phyloP scores from a whole-genome alignment of 305 asterid species.

The Ajuga reptans region DNA sequence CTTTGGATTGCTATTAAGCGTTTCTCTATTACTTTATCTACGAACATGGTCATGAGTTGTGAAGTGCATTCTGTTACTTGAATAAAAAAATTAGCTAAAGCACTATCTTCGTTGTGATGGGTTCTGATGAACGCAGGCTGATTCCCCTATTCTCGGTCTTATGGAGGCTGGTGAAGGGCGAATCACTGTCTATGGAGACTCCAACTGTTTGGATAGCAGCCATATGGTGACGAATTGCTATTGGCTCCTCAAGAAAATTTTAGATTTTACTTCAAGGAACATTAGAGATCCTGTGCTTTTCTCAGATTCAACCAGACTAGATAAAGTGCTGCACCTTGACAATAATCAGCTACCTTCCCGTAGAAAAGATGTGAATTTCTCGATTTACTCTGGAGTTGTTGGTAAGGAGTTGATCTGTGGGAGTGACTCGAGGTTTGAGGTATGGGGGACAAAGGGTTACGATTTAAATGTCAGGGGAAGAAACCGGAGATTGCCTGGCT shows the following conservation, averaged over 20 bases:
- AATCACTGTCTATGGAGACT: constrained; percentile 80
- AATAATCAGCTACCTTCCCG: constrained; percentile 76
- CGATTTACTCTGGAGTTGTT: constrained; percentile 64
- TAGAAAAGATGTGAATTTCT: constrained; percentile 86
- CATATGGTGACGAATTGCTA: constrained; percentile 97
- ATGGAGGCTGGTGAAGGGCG: constrained; percentile 66
- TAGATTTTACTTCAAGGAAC: constrained; percentile 60
- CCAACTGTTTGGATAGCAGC: constrained; percentile 98
- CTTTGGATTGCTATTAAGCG: neutral
- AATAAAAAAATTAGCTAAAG: neutral
- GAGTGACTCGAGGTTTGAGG: constrained; percentile 84
- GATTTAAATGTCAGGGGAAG: constrained; percentile 63
- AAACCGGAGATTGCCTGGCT: constrained; percentile 64
- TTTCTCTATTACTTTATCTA: neutral
- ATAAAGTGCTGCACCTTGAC: constrained; percentile 52
- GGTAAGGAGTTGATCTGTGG: constrained; percentile 68
- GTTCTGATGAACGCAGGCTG: constrained; percentile 47
- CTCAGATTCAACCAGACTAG: constrained; percentile 53
- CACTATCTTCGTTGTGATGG: neutral
- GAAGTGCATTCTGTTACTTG: neutral
- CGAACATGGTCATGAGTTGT: neutral
- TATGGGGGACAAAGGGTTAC: constrained; percentile 85
- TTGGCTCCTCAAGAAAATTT: constrained; percentile 80
- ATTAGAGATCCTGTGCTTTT: constrained; percentile 69
- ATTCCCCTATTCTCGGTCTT: constrained; percentile 91